These are phyloP conservation scores for Argentina anserina DNA, from an alignment of 306 rosid genomes.

Conservation along the genomic window DNA sequence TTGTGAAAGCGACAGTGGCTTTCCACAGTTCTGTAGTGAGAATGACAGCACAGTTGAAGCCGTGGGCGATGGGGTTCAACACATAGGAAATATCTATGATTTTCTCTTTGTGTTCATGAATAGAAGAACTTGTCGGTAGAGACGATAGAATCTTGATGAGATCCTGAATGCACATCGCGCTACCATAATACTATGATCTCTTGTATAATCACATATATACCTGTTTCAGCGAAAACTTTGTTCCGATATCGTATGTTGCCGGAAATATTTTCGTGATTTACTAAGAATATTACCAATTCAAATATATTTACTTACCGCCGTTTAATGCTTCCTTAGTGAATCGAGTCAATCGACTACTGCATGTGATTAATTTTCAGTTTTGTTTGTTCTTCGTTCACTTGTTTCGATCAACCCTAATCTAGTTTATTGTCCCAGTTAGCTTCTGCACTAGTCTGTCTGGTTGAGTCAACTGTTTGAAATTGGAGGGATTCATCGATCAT, in stretches of 20 bases:
- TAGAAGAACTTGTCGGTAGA: neutral
- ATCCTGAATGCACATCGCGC: neutral
- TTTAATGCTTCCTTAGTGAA: neutral
- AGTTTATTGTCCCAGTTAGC: neutral
- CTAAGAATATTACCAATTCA: neutral
- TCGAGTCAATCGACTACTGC: neutral
- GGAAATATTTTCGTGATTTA: neutral
- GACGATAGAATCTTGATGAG: neutral
- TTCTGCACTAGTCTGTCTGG: neutral
- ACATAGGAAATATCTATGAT: neutral
- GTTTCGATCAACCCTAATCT: neutral
- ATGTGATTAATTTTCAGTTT: neutral
- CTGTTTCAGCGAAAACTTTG: neutral
- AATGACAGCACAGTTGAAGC: constrained; percentile 9
- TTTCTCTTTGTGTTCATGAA: neutral
- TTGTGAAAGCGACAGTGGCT: constrained; percentile 40
- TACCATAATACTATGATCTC: too few relatives aligned
- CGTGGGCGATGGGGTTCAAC: neutral
- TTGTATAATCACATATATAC: neutral
- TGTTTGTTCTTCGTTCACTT: neutral
- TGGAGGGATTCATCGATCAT: neutral
- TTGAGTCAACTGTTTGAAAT: neutral
- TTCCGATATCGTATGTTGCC: neutral
- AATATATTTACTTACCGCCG: neutral
- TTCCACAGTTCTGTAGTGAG: neutral